Base-by-base conservation (phyloP, 2,329 filamentous ascomycete genomes). In the Leptosphaerulina australis region DNA sequence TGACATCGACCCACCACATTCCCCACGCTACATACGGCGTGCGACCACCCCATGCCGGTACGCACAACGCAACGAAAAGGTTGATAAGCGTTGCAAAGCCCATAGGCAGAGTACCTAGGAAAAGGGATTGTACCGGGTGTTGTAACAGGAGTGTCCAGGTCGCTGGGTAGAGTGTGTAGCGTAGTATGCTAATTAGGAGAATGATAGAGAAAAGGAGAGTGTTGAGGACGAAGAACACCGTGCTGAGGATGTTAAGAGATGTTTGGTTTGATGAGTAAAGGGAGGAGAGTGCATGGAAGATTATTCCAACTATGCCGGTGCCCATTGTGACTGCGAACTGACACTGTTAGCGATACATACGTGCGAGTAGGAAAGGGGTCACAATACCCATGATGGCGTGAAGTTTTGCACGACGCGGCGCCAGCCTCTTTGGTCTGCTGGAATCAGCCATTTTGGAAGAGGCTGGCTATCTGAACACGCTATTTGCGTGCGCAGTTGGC, bases 81-180 rank as follows among this genome's bases (percentile, higher is more conserved):
- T 85, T 85, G 56, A 88, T 79, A 40, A 88, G 83, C 2, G 85
- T 88, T 0, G 84, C 82, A 48, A 88, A 79, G 0, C 80, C 85
- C 84, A 88, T 88, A 0, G 86, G 85, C 10, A 87, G 77, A 0
- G 84, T 86, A 0, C 73, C 86, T 2, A 90, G 71, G 58, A 90
- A 90, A 44, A 90, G 75, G 2, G 81, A 84, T 63, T 90, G 84
- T 0, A 79, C 79, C 0, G 86, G 85, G 64, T 90, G 83, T 3
- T 74, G 73, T 17, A 90, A 77, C 85, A 90, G 88, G n/a, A 79
- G 79, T 0, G 48, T 64, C 80, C 85, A 90, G 9, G 88, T 83
- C 47, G 81, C 77, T 0, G 86, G 87, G 63, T 86, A 90, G 1
- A 89, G 59, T 0, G 74, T 74, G 62, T 89, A 90, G 5, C 87